phyloP scores from a whole-genome alignment of 2,329 filamentous ascomycete species.

The Pseudohalonectria lignicola region DNA sequence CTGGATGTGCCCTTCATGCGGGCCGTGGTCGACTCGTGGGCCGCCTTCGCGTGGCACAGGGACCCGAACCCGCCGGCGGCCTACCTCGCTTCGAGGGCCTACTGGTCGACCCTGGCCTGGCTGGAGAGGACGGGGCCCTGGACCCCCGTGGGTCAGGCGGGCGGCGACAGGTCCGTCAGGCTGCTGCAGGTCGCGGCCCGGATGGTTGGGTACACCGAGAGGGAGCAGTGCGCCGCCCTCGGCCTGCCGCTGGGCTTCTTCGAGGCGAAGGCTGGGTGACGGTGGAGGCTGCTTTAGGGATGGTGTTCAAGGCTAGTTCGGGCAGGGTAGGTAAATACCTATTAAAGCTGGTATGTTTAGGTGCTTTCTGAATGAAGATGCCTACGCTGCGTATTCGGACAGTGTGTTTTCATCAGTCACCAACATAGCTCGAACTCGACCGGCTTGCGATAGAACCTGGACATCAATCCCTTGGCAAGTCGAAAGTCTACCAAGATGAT shows the following conservation, averaged over 20 bases:
- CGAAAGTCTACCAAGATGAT: no score
- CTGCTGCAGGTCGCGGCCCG: slow-evolving; percentile 16
- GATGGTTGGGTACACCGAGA: slow-evolving; percentile 12
- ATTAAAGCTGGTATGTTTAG: no score
- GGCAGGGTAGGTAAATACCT: no score
- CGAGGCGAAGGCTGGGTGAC: no score
- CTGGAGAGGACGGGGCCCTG: slow-evolving; percentile 15
- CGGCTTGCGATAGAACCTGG: no score
- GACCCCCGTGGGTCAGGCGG: slow-evolving; percentile 6
- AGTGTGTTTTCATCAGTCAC: no score
- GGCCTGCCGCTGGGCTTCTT: slow-evolving; percentile 10
- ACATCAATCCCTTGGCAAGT: no score
- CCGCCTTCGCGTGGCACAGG: slow-evolving; percentile 18
- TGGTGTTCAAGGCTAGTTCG: no score
- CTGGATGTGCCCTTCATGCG: slow-evolving; percentile 20
- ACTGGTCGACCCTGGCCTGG: slow-evolving; percentile 16
- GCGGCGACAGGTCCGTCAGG: slow-evolving; percentile 9
- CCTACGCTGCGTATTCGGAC: no score
- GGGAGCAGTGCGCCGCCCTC: slow-evolving; percentile 11
- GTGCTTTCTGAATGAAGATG: no score
- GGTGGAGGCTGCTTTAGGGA: no score
- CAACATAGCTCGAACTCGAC: no score
- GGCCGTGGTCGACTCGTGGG: slow-evolving; percentile 22
- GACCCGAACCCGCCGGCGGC: slow-evolving; percentile 18
- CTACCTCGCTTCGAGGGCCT: slow-evolving; percentile 18